Base-by-base conservation (phyloP, 2,329 filamentous ascomycete genomes). In the Sclerotinia glacialis region DNA sequence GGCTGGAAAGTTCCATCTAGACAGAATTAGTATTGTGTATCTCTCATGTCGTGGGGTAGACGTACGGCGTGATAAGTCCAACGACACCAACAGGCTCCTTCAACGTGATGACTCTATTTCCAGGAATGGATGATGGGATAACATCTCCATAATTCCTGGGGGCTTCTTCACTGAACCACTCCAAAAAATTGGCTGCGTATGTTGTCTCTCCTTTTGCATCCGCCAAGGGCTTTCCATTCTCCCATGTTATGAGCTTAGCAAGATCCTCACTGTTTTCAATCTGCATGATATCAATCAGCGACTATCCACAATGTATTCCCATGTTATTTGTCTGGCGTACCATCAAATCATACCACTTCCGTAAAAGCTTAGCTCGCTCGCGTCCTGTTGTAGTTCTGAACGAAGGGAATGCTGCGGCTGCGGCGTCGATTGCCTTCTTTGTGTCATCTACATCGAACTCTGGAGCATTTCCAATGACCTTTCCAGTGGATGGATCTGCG, bases 81-180 rank as follows among this genome's bases (percentile, higher is more conserved):
- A 89, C 91, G 18, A 96, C 92, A 64, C 92, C 92, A 21, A 96
- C 86, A 0, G 92, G 92, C 78, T 96, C 90, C 79, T 91, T 93
- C 75, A 92, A 79, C 0, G 91, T 95, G 71, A 89, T 85, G 23
- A 95, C 86, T 64, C 92, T 83, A 78, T 94, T 93, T 5, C 86
- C 88, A 0, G 89, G 82, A 2, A 89, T 81, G 8, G 85, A 87
- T 16, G 89, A 83, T 16, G 88, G 86, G 71, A 94, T 92, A 21
- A 88, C 89, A 71, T 91, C 87, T 66, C 92, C 92, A 73, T 92
- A 91, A 47, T 84, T 79, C 54, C 90, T 81, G 3, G 89, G 89
- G 3, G 90, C 91, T 79, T 93, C 90, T 77, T 92, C 91, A 69
- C 85, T 86, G 78, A 93, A 93, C 90, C 90, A 93, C 78, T 92